Evolutionary conservation across 495 filamentous ascomycete species (phyloP), one percentile per base, ranked within the genome.

Genomic region (Hypoxylon cercidicola): DNA sequence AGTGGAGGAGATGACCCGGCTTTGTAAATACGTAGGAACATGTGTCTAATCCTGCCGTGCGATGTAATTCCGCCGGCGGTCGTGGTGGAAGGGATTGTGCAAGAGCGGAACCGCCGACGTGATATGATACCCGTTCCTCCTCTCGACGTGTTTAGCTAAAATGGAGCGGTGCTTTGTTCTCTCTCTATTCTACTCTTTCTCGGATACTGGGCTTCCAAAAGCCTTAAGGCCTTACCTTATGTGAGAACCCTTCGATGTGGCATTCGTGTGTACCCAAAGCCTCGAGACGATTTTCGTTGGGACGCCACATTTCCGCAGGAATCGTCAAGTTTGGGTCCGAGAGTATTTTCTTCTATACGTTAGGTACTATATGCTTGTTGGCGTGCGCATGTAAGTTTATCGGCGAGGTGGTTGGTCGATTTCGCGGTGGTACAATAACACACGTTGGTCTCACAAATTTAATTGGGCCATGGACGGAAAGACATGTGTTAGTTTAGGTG

Each of bases 401-500:
- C 73, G 71, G 12, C 69, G 64, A 60, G 48, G 28, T 68, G 68
- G 57, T 63, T 64, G 64, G 64, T 35, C 20, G 46, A 7, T 51
- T 41, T n/a, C 21, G 19, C 34, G 37, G 57, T 70, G 28, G 44
- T 46, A 62, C 56, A 51, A 46, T 10, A 1, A 32, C 8, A 32
- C 30, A 41, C 25, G n/a, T 39, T 61, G 55, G 65, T 75, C 45
- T 71, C 64, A 58, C 69, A 39, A 12, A 53, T 60, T 39, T 68
- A 44, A 68, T 68, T 68, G 65, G 65, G 20, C 32, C 48, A 2
- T 45, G 19, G 25, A 32, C 43, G 51, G 44, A 16, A 67, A 67
- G 64, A 67, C 62, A 60, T 69, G 71, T 72, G 60, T 63, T 57
- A 74, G 70, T 70, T 32, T 69, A 69, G 66, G 66, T 74, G 71